Conservation (phyloP, 768 basidiomycete genomes). For the Daedaleopsis sinensis region DNA sequence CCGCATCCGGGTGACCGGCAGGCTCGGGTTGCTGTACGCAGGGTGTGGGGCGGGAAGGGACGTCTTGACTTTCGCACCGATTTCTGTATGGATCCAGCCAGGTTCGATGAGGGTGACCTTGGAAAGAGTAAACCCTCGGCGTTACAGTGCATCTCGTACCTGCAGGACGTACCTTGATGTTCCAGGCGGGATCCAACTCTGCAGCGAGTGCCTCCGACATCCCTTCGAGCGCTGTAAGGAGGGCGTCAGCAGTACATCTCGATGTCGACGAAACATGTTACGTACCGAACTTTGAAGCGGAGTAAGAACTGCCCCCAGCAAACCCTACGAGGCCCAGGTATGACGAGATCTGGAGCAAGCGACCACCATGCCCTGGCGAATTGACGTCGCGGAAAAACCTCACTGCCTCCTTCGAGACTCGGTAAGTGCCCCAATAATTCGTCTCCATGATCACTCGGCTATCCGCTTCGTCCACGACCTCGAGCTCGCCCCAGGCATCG, state of each 20-base stretch:
- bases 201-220: constrained; percentile 30
- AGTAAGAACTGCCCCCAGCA: not conserved
- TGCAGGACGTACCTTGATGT: constrained; percentile 42
- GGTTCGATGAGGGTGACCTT: constrained; percentile 28
- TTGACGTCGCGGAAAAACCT: constrained; percentile 41
- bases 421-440: constrained; percentile 30
- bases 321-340: not conserved
- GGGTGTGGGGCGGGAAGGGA: not conserved
- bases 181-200: constrained; percentile 41
- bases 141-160: no score
- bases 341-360: constrained; percentile 32
- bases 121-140: no score
- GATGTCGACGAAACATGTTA: no score
- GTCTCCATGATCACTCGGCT: constrained; percentile 27
- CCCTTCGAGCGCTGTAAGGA: constrained; percentile 38
- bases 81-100: constrained; percentile 20
- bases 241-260: no score
- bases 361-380: constrained; percentile 35
- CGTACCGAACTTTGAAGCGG: not conserved
- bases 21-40: constrained; percentile 1
- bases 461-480: constrained; percentile 20
- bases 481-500: constrained; percentile 21
- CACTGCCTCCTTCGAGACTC: constrained; percentile 37
- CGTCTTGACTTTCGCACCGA: not conserved
- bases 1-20: not conserved